Conservation (phyloP, 352 stramenopile species). For the Phytopythium delawarense region DNA sequence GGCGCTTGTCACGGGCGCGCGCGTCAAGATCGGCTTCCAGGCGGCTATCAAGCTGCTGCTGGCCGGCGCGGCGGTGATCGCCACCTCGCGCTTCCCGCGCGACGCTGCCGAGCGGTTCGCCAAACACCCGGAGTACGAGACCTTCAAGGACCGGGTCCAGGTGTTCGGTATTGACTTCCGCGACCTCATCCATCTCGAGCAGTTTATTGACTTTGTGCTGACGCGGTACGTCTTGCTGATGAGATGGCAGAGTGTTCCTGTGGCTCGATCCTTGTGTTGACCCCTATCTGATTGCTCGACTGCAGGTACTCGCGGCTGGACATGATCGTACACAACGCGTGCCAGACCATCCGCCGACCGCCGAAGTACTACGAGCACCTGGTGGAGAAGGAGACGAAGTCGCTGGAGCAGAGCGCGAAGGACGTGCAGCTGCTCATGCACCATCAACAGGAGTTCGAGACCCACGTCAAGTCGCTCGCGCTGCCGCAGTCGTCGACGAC, state of each 20-base stretch:
- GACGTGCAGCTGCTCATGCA: slow-evolving; percentile 69
- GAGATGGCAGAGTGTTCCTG: not conserved
- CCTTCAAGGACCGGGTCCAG: slow-evolving; percentile 92
- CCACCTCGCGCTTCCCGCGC: slow-evolving; percentile 94
- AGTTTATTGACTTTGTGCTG: slow-evolving; percentile 89
- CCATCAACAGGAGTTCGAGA: slow-evolving; percentile 76
- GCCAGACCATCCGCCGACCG: slow-evolving; percentile 94
- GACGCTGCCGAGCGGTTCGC: slow-evolving; percentile 89
- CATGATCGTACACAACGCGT: slow-evolving; percentile 97
- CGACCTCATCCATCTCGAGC: slow-evolving; percentile 94
- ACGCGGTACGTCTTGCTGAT: slow-evolving; percentile 22
- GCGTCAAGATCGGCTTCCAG: slow-evolving; percentile 98
- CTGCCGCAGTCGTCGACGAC: slow-evolving; percentile 32
- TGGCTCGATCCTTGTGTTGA: not conserved
- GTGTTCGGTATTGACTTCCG: slow-evolving; percentile 96
- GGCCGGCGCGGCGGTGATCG: slow-evolving; percentile 91
- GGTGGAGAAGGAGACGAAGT: slow-evolving; percentile 79
- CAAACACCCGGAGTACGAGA: slow-evolving; percentile 89
- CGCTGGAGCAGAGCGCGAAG: slow-evolving; percentile 43
- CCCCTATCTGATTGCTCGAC: not conserved
- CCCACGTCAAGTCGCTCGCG: slow-evolving; percentile 54
- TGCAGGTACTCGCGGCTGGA: slow-evolving; percentile 86
- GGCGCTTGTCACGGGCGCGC: slow-evolving; percentile 92
- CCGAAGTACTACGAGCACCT: slow-evolving; percentile 93
- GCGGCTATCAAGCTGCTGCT: slow-evolving; percentile 93